Conservation (phyloP, 2,329 filamentous ascomycete species). For the Fusarium nisikadoi region DNA sequence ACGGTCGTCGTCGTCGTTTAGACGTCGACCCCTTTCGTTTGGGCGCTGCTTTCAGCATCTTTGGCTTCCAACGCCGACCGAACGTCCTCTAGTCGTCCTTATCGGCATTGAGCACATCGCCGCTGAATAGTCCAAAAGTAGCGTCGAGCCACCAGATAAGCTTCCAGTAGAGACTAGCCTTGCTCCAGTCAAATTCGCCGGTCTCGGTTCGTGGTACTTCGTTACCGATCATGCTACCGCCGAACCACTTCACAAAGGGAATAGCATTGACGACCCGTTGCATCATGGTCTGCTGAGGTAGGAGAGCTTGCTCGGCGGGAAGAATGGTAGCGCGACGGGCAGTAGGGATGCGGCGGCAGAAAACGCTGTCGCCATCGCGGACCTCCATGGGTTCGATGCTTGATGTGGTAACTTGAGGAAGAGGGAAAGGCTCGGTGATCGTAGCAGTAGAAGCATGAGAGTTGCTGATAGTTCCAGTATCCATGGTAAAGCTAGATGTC, state of each 20-base stretch:
- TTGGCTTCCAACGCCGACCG: conserved; percentile 19
- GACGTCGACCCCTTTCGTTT: background rate
- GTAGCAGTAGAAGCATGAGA: conserved; percentile 58
- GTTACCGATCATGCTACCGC: conserved; percentile 77
- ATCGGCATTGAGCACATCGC: conserved; percentile 66
- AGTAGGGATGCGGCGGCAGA: conserved; percentile 72
- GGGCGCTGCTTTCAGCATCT: background rate
- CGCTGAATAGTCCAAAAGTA: conserved; percentile 67
- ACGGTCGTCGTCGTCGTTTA: background rate
- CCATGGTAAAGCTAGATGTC: conserved; percentile 66
- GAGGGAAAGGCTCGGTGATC: conserved; percentile 49
- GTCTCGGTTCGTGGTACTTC: conserved; percentile 77
- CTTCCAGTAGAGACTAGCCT: conserved; percentile 74
- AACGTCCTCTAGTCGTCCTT: conserved; percentile 63
- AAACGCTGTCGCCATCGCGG: conserved; percentile 54
- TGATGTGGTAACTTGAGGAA: conserved; percentile 31
- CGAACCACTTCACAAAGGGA: conserved; percentile 78
- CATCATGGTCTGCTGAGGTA: conserved; percentile 72
- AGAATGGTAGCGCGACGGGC: conserved; percentile 73
- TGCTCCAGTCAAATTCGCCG: conserved; percentile 81
- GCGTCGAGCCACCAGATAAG: conserved; percentile 71
- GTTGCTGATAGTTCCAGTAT: conserved; percentile 63
- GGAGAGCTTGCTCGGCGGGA: conserved; percentile 75
- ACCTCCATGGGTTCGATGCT: conserved; percentile 46
- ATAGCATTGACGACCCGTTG: conserved; percentile 73